Evolutionary conservation across 208 protist species (phyloP), one percentile per base, ranked within the genome.

Genomic region (Trypanosomatidae sp.): DNA sequence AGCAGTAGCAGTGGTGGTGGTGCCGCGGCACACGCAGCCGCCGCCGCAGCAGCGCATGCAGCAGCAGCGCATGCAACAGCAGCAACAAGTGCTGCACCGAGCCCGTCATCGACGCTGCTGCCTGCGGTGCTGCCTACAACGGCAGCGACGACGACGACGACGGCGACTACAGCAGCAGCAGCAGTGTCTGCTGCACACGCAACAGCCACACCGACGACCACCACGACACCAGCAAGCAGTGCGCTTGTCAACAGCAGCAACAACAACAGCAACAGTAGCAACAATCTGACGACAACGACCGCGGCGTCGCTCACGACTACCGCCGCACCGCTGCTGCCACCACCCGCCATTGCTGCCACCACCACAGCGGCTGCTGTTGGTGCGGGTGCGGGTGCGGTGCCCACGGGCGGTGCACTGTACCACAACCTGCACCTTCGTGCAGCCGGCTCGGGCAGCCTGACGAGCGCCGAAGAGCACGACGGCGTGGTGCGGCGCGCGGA

Each of bases 391-490:
- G n/a, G n/a, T n/a, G n/a, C n/a, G n/a, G n/a, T n/a, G n/a, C n/a
- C n/a, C n/a, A n/a, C n/a, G 21, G 30, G 2, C 4, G 23, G 13
- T 10, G 19, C 21, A 20, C 48, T 73, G 32, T 57, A 67, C 40
- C 37, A 39, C 27, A 63, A 69, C 23, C 16, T 75, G n/a, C 71
- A 81, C 53, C 61, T 76, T 15, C 61, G 57, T 18, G 53, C 48
- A n/a, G 72, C 67, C 20, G 72, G 72, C 42, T 76, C 64, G 10
- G 66, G 67, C 27, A 65, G 54, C 46, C 42, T 70, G 8, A 71
- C 61, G 47, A 76, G 48, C 23, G 72, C 55, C 15, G 63, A 76
- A 52, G 72, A 81, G 40, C 74, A 79, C 51, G 49, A 37, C 32
- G 42, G 39, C 50, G 46, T 0, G 30, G 40, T 19, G 39, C 51